Conservation (phyloP, 768 basidiomycete genomes). For the Kwoniella sp. region DNA sequence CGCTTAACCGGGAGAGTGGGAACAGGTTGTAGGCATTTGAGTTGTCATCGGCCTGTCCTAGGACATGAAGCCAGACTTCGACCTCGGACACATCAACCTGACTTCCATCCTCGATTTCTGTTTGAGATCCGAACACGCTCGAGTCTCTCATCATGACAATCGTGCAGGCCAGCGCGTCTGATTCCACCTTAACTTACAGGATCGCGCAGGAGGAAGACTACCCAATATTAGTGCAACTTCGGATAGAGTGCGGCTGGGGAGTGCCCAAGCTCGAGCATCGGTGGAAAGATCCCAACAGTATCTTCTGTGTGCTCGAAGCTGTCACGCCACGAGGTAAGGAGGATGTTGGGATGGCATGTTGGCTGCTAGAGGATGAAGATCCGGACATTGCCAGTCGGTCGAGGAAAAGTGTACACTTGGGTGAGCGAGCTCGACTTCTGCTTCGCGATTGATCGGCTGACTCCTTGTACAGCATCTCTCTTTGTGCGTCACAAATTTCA, state of each 20-base stretch:
- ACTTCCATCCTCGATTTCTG: no score
- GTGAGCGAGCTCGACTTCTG: slow-evolving; percentile 27
- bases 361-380: slow-evolving; percentile 33
- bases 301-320: slow-evolving; percentile 25
- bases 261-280: slow-evolving; percentile 11
- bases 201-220: background rate
- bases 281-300: slow-evolving; percentile 17
- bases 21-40: no score
- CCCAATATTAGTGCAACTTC: slow-evolving; percentile 8
- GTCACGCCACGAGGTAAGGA: slow-evolving; percentile 4
- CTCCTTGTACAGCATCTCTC: slow-evolving; percentile 26
- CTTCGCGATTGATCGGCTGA: background rate
- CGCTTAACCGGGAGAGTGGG: no score
- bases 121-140: no score
- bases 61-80: no score
- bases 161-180: background rate
- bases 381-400: slow-evolving; percentile 26
- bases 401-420: slow-evolving; percentile 17
- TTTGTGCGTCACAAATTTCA: slow-evolving; percentile 36
- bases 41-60: no score
- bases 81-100: no score
- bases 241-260: slow-evolving; percentile 42
- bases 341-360: slow-evolving; percentile 44
- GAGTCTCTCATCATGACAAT: background rate
- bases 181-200: background rate